phyloP scores from a whole-genome alignment of 2,329 filamentous ascomycete species.

The Mycogone perniciosa region DNA sequence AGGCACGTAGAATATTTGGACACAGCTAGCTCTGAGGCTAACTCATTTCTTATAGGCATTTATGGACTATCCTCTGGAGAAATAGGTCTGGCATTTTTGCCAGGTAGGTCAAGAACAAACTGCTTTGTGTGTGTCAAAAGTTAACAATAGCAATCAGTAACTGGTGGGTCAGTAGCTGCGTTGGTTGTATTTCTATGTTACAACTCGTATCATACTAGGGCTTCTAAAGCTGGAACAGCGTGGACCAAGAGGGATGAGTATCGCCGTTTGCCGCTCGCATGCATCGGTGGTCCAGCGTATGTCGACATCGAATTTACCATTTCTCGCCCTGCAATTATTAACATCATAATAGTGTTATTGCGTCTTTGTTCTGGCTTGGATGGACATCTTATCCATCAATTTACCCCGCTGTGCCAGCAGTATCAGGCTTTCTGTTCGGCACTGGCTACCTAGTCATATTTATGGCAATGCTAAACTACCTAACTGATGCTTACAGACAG shows the following conservation, averaged over 20 bases:
- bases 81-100: slow-evolving; percentile 10
- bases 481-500: slow-evolving; percentile 12
- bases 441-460: slow-evolving; percentile 11
- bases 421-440: slow-evolving; percentile 12
- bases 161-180: too few species aligned
- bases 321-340: too few species aligned
- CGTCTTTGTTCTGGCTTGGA: slow-evolving; percentile 16
- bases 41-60: neutral
- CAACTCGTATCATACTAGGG: too few species aligned
- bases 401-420: slow-evolving; percentile 13
- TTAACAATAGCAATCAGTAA: too few species aligned
- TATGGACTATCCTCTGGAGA: slow-evolving; percentile 10
- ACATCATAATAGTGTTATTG: neutral
- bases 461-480: slow-evolving; percentile 12
- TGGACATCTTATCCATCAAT: slow-evolving; percentile 12
- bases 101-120: neutral
- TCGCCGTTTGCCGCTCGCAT: slow-evolving; percentile 50
- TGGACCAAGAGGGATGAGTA: slow-evolving; percentile 47
- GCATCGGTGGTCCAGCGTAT: slow-evolving; percentile 41
- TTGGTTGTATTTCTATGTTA: too few species aligned
- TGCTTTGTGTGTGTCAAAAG: too few species aligned
- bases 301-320: too few species aligned
- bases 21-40: too few species aligned
- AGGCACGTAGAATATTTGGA: neutral
- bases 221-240: slow-evolving; percentile 23